Evolutionary conservation across 2,329 filamentous ascomycete species (phyloP), one percentile per base, ranked within the genome.

Genomic region (Claviceps purpurea): DNA sequence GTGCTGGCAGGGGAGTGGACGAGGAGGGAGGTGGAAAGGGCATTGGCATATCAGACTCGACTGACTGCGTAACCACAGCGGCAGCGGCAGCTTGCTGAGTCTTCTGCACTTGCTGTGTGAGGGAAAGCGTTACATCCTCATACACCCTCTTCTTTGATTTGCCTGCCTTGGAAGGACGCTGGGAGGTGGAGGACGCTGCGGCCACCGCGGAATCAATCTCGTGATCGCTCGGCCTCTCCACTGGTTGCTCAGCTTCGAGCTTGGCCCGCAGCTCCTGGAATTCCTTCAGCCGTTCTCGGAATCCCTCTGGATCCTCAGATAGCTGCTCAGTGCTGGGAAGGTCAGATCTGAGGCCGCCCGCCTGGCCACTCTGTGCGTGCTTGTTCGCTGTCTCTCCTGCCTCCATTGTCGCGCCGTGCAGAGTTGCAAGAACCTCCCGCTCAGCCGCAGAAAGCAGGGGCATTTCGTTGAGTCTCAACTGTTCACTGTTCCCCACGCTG

Each of bases 61-160:
- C 72, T 14, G 78, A 78, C 50, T 82, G 74, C 26, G 59, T 60
- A 11, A 34, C 30, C 10, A 61, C 63, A 5, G 67, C 67, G 6
- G 68, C 71, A 11, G 70, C 71, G 41, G 72, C 72, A 42, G 73
- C 73, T 58, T 76, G 74, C 38, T 43, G 42, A 16, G 89, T 83
- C 68, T 89, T 86, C 67, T 90, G 86, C 0, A 93, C 87, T 66
- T 91, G 87, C 65, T 95, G 84, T 4, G 87, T 89, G 51, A 94
- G 71, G 47, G 87, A 89, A 14, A 90, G 74, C 20, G 59, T 59
- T 11, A 48, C 52, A 10, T 69, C 67, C 47, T 68, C 67, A 2
- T 54, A 55, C 18, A 55, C 56, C 61, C 65, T 69, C 56, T 64
- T 67, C 59, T 60, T 67, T 5, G 63, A 59, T 56, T 57, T 48